These are phyloP conservation scores for Chlamydomonas asymmetrica DNA, from an alignment of 139 green algal genomes.

Conservation along the genomic window DNA sequence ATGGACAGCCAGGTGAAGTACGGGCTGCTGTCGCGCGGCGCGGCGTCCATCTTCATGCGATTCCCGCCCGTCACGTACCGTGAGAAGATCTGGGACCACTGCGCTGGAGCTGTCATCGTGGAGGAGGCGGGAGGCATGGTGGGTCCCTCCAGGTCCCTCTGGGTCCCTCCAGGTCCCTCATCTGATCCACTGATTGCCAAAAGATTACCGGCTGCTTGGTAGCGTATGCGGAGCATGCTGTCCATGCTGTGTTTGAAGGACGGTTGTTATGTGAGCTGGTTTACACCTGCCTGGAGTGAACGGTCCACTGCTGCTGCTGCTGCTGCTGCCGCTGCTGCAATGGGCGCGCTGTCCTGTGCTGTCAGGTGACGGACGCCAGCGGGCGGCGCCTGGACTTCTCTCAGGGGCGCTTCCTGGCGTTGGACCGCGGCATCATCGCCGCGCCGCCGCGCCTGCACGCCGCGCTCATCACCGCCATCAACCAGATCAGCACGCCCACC, in stretches of 20 bases:
- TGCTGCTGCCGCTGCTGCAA: too few relatives aligned
- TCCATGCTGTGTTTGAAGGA: too few relatives aligned
- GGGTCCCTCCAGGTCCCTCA: neutral
- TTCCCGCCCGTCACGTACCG: slow-evolving; percentile 81
- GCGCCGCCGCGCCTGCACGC: slow-evolving; percentile 57
- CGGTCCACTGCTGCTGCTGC: too few relatives aligned
- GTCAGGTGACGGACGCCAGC: slow-evolving; percentile 54
- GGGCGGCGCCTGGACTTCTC: slow-evolving; percentile 70
- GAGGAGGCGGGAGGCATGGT: slow-evolving; percentile 80
- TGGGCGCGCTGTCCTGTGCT: neutral
- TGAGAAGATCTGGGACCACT: slow-evolving; percentile 96
- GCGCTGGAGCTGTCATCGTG: slow-evolving; percentile 78
- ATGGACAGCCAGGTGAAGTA: slow-evolving; percentile 95
- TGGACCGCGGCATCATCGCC: slow-evolving; percentile 66
- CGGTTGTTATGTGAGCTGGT: too few relatives aligned
- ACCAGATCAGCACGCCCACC: too few relatives aligned
- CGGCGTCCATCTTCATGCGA: slow-evolving; percentile 87
- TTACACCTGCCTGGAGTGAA: too few relatives aligned
- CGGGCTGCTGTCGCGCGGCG: slow-evolving; percentile 74
- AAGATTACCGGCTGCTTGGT: too few relatives aligned
- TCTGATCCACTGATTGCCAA: neutral
- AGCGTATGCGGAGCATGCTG: too few relatives aligned
- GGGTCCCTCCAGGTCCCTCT: neutral
- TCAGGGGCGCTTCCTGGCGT: slow-evolving; percentile 59
- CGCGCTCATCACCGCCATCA: too few relatives aligned